A percentile compares a stretch with the other conserved stretches of the same genome.
Conservation (phyloP, 2,329 filamentous ascomycete genomes). For the Sporothrix humicola region DNA sequence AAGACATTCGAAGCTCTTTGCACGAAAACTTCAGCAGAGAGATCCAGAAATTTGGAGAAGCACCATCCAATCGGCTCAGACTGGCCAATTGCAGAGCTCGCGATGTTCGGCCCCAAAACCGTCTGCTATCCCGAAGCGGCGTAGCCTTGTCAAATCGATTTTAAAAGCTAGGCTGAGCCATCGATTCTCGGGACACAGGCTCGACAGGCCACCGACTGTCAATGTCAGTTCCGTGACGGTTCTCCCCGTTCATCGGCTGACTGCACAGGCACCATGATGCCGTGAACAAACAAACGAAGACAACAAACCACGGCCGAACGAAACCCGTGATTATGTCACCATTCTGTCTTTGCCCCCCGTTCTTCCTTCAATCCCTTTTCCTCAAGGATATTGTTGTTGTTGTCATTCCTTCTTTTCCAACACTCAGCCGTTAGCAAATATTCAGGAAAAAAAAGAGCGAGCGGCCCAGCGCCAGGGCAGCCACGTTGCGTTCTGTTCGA, state of each 20-base stretch:
- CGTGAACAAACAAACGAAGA: not conserved
- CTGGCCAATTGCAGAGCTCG: not conserved
- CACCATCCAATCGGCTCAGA: not conserved
- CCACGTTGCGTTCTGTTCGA: constrained; percentile 29
- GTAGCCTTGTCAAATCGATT: not conserved
- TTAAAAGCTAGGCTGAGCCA: not conserved
- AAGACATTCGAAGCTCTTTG: not conserved
- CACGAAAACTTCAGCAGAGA: not conserved
- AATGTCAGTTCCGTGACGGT: not conserved
- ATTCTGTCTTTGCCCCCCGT: not conserved
- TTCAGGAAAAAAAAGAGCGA: not conserved
- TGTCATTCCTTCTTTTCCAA: not conserved
- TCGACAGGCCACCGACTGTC: not conserved
- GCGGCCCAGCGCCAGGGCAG: constrained; percentile 7
- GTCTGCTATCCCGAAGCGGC: constrained; percentile 7
- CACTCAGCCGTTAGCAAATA: not conserved
- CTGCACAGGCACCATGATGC: not conserved
- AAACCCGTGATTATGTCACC: not conserved
- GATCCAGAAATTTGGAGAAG: not conserved
- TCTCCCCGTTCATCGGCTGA: not conserved
- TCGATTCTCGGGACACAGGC: not conserved
- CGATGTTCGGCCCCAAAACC: not conserved
- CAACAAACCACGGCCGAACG: not conserved
- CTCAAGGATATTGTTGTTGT: too few relatives aligned
- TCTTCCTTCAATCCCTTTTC: not conserved